Evolutionary conservation across 1,284 basidiomycete species (phyloP).

Genomic region (Heliocybe sulcata): DNA sequence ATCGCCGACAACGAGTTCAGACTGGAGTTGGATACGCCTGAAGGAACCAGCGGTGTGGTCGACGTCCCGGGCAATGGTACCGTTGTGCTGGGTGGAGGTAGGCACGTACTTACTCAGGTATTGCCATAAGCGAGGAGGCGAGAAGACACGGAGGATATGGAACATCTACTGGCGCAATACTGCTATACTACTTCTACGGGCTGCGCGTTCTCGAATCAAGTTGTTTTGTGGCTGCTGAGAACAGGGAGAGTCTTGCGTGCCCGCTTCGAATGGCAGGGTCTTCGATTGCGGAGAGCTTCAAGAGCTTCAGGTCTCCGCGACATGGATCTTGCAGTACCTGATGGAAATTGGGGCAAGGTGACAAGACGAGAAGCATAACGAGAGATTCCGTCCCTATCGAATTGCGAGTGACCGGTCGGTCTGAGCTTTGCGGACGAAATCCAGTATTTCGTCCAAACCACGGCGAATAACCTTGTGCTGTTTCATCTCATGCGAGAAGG

Average conservation of each 20-base stretch:
- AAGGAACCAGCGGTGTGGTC: conserved; percentile 25
- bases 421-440: conserved; percentile 16
- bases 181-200: too few species aligned
- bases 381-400: too few species aligned
- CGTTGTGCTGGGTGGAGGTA: background rate
- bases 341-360: conserved; percentile 18
- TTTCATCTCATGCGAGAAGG: conserved; percentile 26
- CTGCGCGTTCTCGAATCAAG: too few species aligned
- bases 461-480: conserved; percentile 27
- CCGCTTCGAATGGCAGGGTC: conserved; percentile 20
- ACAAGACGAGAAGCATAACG: conserved; percentile 21
- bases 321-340: conserved; percentile 16
- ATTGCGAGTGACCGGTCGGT: conserved; percentile 19
- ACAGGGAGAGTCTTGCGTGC: conserved; percentile 18
- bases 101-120: background rate
- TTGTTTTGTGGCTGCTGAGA: conserved; percentile 18
- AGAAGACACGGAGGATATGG: too few species aligned
- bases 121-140: background rate
- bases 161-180: too few species aligned
- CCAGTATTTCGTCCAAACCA: conserved; percentile 20
- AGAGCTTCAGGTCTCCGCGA: conserved; percentile 16
- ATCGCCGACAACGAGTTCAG: conserved; percentile 14
- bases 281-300: conserved; percentile 16
- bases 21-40: conserved; percentile 22
- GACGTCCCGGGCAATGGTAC: conserved; percentile 15